phyloP scores from a whole-genome alignment of 306 rosid species.

The Pueraria montana region DNA sequence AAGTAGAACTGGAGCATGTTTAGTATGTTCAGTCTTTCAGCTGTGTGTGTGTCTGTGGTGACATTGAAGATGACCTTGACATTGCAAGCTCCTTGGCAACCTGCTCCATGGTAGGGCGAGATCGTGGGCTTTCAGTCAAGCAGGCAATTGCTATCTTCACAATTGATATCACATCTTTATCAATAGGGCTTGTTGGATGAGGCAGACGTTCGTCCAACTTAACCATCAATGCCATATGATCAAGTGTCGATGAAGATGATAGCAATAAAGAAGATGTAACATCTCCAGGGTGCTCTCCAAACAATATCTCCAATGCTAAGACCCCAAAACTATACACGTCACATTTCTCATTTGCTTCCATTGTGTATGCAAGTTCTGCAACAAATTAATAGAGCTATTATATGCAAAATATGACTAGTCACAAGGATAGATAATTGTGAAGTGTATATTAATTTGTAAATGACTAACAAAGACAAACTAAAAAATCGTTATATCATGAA shows the following conservation, averaged over 20 bases:
- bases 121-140: background rate
- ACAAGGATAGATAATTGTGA: background rate
- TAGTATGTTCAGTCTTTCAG: background rate
- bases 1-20: background rate
- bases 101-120: background rate
- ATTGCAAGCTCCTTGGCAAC: background rate
- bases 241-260: background rate
- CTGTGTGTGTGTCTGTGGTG: background rate
- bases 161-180: background rate
- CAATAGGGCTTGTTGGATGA: background rate
- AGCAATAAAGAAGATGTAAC: background rate
- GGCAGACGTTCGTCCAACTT: background rate
- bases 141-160: background rate
- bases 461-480: background rate
- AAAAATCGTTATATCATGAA: background rate
- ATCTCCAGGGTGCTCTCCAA: background rate
- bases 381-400: background rate
- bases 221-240: background rate
- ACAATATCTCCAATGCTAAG: background rate
- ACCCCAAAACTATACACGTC: slow-evolving; percentile 5
- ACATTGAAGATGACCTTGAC: background rate
- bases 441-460: background rate
- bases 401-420: background rate
- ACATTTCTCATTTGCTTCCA: slow-evolving; percentile 3
- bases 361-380: slow-evolving; percentile 1